Base-by-base conservation (phyloP, 192 early-diverging fungal genomes). In the Bifiguratus adelaidae region DNA sequence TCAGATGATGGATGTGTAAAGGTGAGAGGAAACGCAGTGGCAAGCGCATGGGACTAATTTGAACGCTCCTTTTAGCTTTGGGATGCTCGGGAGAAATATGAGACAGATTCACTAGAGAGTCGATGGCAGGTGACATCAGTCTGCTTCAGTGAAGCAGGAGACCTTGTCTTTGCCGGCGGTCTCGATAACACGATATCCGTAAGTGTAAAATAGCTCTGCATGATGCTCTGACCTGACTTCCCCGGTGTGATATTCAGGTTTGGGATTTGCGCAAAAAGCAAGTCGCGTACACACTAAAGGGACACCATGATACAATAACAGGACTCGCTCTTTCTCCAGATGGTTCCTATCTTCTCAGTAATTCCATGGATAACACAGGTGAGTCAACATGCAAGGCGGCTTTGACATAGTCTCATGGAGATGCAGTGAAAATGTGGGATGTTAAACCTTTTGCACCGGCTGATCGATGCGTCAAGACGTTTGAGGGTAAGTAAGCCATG, bases 291-390 rank as follows among this genome's bases (percentile, higher is more conserved):
- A 56, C 75, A 1, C 53, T 97, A 25, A 53, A 65, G 18, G 94
- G 92, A 0, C 96, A 99, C 46, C 61, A 78, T 13, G 94, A 95
- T 65, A 92, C 89, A 1, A 71, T 98, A 42, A 85, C 91, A 22
- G 91, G 95, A 0, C 44, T 99, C 20, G 56, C 78, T 9, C 44
- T 95, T 13, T 85, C 84, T 23, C 89, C 91, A 7, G 86, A 92
- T 50, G 92, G 94, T 18, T 74, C 75, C 33, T 71, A 77, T 45
- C 65, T 99, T 20, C 53, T 94, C 28, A 88, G 85, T 5, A 91
- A 91, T 45, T 74, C 85, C 3, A 87, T 96, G 81, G 96, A 99
- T 63, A 95, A 94, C 60, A 92, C 91, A 9, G 76, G 79, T 78
- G 61, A 47, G 11, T n/a, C n/a, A n/a, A n/a, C n/a, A n/a, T n/a